Evolutionary conservation across 129 eudicot species (phyloP), one percentile per base, ranked within the genome.

Genomic region (Lactuca sativa): DNA sequence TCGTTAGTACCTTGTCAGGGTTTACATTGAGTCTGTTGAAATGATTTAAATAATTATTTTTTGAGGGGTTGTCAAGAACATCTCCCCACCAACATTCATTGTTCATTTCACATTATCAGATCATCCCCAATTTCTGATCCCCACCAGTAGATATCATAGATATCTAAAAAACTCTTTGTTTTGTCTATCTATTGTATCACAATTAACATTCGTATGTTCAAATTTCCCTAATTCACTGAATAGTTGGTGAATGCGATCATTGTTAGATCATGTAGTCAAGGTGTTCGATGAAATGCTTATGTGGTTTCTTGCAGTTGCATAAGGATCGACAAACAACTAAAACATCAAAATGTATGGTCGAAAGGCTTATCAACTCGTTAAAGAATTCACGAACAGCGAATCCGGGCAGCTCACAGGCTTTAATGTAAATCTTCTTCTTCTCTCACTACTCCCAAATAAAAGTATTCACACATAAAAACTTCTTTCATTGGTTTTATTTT

Each of bases 341-440:
- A 36, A 52, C 40, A 21, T 8, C n/a, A 69, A 83, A 12, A 93
- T 93, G 89, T 93, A 89, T 47, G 98, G 88, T 33, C 86, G 74
- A 52, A 93, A 90, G 72, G 95, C 85, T 15, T 72, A 85, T 34
- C 90, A 93, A 54, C 74, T 92, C 9, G 87, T 93, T 62, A 89
- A 90, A 78, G 99, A 93, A 75, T 68, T 93, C 10, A 85, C 82
- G 4, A 81, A 85, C 56, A 65, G 85, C 34, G 99, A 93, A 44
- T 82, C 90, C 17, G 97, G 95, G 40, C 96, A 89, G 77, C 88
- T 93, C 55, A 16, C 83, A 7, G 74, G 75, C 41, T 91, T 83
- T 71, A 88, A 91, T 80, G 96, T 88, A 77, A 72, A 33, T 4
- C 8, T 13, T 44, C 3, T 55, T 49, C 4, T 25, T 15, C 11